Evolutionary conservation across 495 filamentous ascomycete species (phyloP).

Genomic region (Penicillium steckii): DNA sequence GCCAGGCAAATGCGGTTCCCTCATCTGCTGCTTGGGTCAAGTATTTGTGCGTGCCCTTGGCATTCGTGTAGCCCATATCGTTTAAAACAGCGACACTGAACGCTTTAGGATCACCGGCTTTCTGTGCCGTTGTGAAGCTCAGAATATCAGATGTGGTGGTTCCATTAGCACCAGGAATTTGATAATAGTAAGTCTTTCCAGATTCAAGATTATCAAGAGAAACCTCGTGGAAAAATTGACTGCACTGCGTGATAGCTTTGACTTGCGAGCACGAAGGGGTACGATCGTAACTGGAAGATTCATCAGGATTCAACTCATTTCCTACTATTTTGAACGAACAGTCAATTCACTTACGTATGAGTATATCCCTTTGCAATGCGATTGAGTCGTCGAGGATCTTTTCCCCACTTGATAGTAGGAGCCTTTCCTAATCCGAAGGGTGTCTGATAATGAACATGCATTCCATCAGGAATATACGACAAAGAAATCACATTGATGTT

Average conservation of each 20-base stretch:
- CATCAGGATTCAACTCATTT: background rate
- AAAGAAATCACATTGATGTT: conserved; percentile 54
- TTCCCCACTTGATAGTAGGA: conserved; percentile 45
- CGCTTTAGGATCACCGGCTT: conserved; percentile 33
- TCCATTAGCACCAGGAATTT: conserved; percentile 43
- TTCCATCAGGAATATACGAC: conserved; percentile 47
- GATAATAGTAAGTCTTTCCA: conserved; percentile 48
- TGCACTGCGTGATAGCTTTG: conserved; percentile 47
- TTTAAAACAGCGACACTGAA: conserved; percentile 43
- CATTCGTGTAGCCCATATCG: conserved; percentile 53
- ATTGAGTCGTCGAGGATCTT: conserved; percentile 22
- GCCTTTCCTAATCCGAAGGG: conserved; percentile 46
- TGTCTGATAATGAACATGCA: conserved; percentile 55
- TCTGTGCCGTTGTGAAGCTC: conserved; percentile 42
- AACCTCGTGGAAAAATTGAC: conserved; percentile 50
- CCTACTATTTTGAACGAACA: no score
- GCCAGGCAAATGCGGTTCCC: conserved; percentile 49
- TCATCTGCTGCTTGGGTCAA: conserved; percentile 35
- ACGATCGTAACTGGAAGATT: conserved; percentile 41
- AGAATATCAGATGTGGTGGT: conserved; percentile 39
- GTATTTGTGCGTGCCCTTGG: conserved; percentile 44
- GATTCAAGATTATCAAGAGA: conserved; percentile 34
- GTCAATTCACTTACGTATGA: conserved; percentile 35
- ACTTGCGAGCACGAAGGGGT: conserved; percentile 50
- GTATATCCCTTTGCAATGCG: conserved; percentile 31